Evolutionary conservation across 2,329 filamentous ascomycete genomes (phyloP).

Genomic region (Geoglossum cookeanum): DNA sequence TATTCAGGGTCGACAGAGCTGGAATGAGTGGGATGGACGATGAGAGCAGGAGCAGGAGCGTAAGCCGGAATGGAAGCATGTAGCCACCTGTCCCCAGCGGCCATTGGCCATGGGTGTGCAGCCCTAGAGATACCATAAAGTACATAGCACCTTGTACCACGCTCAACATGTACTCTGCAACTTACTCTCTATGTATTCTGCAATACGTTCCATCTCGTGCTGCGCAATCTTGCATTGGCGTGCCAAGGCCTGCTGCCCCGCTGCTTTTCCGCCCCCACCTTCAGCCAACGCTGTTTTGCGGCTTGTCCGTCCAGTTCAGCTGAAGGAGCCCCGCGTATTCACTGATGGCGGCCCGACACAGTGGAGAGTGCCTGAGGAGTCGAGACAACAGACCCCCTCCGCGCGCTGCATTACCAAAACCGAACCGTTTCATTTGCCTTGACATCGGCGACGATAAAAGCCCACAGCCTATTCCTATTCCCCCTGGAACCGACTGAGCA

Average conservation of each 20-base stretch:
- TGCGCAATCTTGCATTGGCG: not conserved
- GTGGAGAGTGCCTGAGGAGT: not conserved
- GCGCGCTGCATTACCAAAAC: not conserved
- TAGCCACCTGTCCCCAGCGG: not conserved
- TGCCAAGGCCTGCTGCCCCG: not conserved
- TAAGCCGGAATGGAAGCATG: conserved; percentile 4
- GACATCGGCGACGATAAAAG: not conserved
- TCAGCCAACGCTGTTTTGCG: not conserved
- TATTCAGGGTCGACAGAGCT: conserved; percentile 34
- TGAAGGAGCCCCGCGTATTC: not conserved
- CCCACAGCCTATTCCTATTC: not conserved
- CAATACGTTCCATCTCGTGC: too few relatives aligned
- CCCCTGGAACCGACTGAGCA: not conserved
- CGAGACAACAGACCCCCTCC: not conserved
- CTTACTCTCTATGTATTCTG: too few relatives aligned
- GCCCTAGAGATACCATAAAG: too few relatives aligned
- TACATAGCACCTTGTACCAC: too few relatives aligned
- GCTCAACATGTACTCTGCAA: too few relatives aligned
- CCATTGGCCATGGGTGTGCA: not conserved
- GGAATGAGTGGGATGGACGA: not conserved
- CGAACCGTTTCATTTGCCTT: not conserved
- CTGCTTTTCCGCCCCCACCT: not conserved
- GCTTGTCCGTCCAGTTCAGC: not conserved
- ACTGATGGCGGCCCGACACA: not conserved
- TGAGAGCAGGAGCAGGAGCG: conserved; percentile 1